Evolutionary conservation across 257 asterid species (phyloP), one percentile per base, ranked within the genome.

Genomic region (Striga asiatica): DNA sequence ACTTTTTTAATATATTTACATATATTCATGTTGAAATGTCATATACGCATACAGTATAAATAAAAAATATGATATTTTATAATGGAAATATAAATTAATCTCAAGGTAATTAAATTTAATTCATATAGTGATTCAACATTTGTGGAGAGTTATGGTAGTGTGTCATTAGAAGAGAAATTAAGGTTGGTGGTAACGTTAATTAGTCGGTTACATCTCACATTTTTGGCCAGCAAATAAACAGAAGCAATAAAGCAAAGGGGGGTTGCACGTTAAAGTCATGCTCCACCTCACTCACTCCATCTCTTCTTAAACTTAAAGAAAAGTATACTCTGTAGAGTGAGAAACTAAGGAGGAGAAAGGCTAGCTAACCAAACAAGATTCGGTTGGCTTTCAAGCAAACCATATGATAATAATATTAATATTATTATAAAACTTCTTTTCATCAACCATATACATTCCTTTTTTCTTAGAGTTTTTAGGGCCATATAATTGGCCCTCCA

Each of bases 321-420:
- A 84, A 72, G 74, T 71, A 78, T 68, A 57, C 53, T 54, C 9
- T 37, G 6, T 2, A 52, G 18, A 41, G 20, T 42, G 52, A 52
- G 58, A 45, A 25, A 49, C 11, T n/a, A 6, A 32, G 10, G 66
- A 46, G 69, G 39, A 1, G n/a, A 34, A 4, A 8, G 41, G 11
- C 3, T 13, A 50, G 31, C 37, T 28, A 53, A 52, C 28, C 64
- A 59, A 66, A 62, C 73, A 71, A 81, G 71, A 81, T 71, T 84
- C 81, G 72, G 60, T 72, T 84, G 85, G 74, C 81, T 81, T 77
- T 70, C 82, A 81, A 81, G 88, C 88, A 70, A 84, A 56, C 79
- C 84, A 66, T 55, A 62, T 55, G 14, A 65, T 58, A 38, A 29
- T 29, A 2, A 2, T 35, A 35, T 0, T 16, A 32, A 17, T 42